phyloP scores from a whole-genome alignment of 2,329 filamentous ascomycete species.

The Grosmannia serpens region DNA sequence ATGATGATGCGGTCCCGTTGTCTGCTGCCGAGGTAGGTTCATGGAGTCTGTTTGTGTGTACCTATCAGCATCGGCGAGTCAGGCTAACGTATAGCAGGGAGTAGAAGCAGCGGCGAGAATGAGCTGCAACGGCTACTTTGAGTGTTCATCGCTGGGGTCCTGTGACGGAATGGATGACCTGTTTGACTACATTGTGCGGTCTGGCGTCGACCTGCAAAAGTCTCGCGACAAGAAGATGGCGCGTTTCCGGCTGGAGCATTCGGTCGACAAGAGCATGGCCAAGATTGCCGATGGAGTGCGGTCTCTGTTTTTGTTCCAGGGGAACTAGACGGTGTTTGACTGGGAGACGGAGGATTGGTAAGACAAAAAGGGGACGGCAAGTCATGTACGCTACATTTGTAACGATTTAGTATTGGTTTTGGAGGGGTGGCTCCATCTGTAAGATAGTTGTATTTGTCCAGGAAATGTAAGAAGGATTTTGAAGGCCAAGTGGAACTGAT shows the following conservation, averaged over 20 bases:
- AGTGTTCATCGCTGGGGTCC: conserved; percentile 12
- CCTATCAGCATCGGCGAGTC: background rate
- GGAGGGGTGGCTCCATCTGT: no score
- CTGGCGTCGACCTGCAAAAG: conserved; percentile 9
- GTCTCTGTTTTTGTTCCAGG: conserved; percentile 7
- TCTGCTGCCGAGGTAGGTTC: conserved; percentile 2
- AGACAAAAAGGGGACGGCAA: no score
- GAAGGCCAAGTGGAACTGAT: no score
- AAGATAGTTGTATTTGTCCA: no score
- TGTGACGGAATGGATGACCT: conserved; percentile 12
- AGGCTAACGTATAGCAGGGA: background rate
- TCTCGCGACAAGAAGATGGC: conserved; percentile 9
- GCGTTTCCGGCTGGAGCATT: conserved; percentile 8
- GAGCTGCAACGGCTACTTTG: conserved; percentile 11
- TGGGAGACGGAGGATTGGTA: no score
- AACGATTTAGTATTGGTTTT: no score
- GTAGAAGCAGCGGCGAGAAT: conserved; percentile 2
- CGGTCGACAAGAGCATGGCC: conserved; percentile 12
- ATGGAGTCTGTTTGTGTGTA: background rate
- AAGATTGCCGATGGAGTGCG: conserved; percentile 10
- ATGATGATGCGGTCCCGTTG: conserved; percentile 11
- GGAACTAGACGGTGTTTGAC: background rate
- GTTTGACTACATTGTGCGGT: conserved; percentile 9
- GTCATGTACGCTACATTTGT: no score
- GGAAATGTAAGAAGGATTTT: no score